Conservation (phyloP, 1,139 yeast genomes). For the Zygoascus meyerae region DNA sequence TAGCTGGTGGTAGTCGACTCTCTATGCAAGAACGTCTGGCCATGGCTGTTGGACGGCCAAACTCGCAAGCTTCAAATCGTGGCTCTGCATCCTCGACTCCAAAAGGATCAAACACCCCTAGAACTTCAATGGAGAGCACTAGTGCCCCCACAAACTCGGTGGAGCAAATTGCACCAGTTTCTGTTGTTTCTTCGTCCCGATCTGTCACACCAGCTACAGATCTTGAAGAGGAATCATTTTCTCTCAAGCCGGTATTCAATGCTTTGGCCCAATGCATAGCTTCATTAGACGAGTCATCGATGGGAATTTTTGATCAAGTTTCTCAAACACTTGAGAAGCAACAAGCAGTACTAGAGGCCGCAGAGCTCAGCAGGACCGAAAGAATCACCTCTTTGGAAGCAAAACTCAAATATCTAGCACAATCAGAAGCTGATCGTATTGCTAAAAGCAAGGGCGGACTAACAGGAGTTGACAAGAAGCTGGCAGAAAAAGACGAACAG, state of each 20-base stretch:
- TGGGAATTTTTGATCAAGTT: no score
- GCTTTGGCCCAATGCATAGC: neutral
- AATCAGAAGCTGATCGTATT: slow-evolving; percentile 27
- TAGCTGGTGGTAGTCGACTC: slow-evolving; percentile 34
- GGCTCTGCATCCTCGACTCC: neutral
- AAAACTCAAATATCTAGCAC: slow-evolving; percentile 25
- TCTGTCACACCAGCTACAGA: neutral
- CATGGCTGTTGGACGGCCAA: slow-evolving; percentile 49
- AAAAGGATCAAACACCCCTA: neutral
- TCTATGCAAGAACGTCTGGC: slow-evolving; percentile 78
- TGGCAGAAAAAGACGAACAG: slow-evolving; percentile 48
- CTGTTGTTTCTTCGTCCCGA: no score
- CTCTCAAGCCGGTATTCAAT: neutral
- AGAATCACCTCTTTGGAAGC: slow-evolving; percentile 24
- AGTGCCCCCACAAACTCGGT: neutral
- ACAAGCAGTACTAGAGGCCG: slow-evolving; percentile 6
- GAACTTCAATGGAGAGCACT: neutral
- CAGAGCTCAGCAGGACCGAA: slow-evolving; percentile 16
- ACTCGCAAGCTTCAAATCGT: neutral
- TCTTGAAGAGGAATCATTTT: neutral
- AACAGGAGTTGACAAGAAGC: slow-evolving; percentile 23
- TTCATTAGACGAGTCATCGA: neutral
- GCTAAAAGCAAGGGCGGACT: slow-evolving; percentile 17
- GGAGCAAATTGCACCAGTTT: neutral
- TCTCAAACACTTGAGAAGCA: neutral